phyloP scores from a whole-genome alignment of 2,329 filamentous ascomycete genomes.

The Alternaria angustiovoidea region DNA sequence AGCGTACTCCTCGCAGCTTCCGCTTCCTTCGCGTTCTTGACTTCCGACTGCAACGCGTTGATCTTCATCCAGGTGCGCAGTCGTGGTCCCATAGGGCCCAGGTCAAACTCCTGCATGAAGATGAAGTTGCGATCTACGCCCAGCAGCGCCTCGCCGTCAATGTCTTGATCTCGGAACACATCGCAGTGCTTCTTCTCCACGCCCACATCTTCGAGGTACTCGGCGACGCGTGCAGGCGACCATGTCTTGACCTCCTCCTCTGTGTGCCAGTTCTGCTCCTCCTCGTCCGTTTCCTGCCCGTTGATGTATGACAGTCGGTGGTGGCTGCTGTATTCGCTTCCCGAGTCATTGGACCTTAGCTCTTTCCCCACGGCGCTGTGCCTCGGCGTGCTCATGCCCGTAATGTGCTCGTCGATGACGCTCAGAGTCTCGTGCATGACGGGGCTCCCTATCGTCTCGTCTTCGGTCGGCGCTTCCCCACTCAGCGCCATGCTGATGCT shows the following conservation, averaged over 20 bases:
- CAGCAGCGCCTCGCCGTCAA: slow-evolving; percentile 88
- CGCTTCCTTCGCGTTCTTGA: slow-evolving; percentile 64
- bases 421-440: slow-evolving; percentile 95
- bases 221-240: slow-evolving; percentile 83
- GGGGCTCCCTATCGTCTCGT: slow-evolving; percentile 66
- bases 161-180: slow-evolving; percentile 95
- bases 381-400: slow-evolving; percentile 74
- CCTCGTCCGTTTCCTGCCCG: slow-evolving; percentile 93
- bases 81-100: slow-evolving; percentile 87
- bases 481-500: slow-evolving; percentile 49
- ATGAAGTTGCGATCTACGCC: slow-evolving; percentile 96
- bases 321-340: slow-evolving; percentile 88
- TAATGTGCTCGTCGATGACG: slow-evolving; percentile 97
- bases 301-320: slow-evolving; percentile 89
- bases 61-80: slow-evolving; percentile 98
- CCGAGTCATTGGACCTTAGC: slow-evolving; percentile 73
- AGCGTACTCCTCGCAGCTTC: slow-evolving; percentile 44
- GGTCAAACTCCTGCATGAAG: slow-evolving; percentile 93
- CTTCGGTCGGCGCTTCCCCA: slow-evolving; percentile 51
- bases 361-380: slow-evolving; percentile 62
- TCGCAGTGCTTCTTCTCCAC: slow-evolving; percentile 92
- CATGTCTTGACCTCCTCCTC: slow-evolving; percentile 79
- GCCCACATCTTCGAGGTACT: slow-evolving; percentile 84
- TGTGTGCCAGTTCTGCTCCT: slow-evolving; percentile 76
- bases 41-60: slow-evolving; percentile 87